Base-by-base conservation (phyloP, 768 basidiomycete genomes). In the Strobilomyces dryophilus region DNA sequence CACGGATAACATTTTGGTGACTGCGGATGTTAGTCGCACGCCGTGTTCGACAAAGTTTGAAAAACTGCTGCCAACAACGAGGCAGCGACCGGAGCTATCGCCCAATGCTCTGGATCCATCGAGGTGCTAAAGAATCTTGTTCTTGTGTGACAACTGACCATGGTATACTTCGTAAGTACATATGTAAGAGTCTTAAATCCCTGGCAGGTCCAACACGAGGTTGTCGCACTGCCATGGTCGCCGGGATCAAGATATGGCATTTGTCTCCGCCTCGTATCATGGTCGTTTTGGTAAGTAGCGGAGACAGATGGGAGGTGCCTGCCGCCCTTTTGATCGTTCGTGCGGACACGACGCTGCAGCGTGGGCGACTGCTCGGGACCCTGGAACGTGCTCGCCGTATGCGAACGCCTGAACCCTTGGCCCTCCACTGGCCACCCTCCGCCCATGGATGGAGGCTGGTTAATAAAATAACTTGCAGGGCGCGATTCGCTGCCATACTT, bases 401-500 rank as follows among this genome's bases (percentile, higher is more conserved):
- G 37, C 15, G 39, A 50, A 32, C 1, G 43, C n/a, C 15, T 35
- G 37, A 52, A 49, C 64, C 63, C 63, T 63, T 42, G 29, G 40
- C 54, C 63, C 55, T 53, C 42, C 3, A 24, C 9, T 29, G 9
- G 29, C 29, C 29, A 6, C 59, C 60, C 53, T 55, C 1, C 29
- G 17, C 51, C 49, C 47, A 15, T 11, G 34, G 11, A 34, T 34
- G 11, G 3, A 43, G 14, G 34, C 31, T 51, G 39, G 55, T 49
- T 24, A n/a, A n/a, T n/a, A n/a, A n/a, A n/a, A 52, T 52, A 18
- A 14, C 37, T 36, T 37, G 58, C 17, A 17, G 31, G 20, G 20
- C n/a, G n/a, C 17, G 12, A 64, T 59, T 55, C 55, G 59, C 62
- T 64, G 61, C 63, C 63, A 64, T 61, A 51, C 17, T 21, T 15